Evolutionary conservation across 108 stramenopile genomes (phyloP).

Genomic region (Nannochloropsis salina): DNA sequence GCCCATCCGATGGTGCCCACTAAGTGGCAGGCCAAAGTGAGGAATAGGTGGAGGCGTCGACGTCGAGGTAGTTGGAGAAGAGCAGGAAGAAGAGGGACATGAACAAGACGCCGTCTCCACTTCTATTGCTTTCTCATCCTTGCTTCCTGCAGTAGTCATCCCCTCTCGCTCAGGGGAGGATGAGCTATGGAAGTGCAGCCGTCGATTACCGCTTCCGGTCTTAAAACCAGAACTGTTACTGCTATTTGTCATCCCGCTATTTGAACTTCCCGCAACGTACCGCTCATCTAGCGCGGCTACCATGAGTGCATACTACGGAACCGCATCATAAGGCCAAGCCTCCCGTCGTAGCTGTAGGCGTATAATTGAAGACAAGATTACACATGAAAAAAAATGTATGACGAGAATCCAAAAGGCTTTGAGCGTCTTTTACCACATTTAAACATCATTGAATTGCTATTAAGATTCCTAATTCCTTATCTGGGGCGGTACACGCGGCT

Average conservation of each 20-base stretch:
- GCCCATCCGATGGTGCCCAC: not conserved
- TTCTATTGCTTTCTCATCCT: not conserved
- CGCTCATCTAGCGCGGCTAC: constrained; percentile 13
- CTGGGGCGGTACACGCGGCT: too few species aligned
- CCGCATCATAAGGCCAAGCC: too few species aligned
- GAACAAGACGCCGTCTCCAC: not conserved
- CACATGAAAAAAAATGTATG: too few species aligned
- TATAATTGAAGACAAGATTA: too few species aligned
- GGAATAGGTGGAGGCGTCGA: not conserved
- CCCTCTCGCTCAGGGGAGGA: not conserved
- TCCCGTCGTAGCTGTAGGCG: too few species aligned
- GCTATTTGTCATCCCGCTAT: not conserved
- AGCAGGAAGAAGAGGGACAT: not conserved
- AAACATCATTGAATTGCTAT: too few species aligned
- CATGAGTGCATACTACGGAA: not conserved
- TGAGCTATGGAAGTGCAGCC: not conserved
- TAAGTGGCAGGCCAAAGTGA: not conserved
- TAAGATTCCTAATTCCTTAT: too few species aligned
- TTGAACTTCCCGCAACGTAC: not conserved
- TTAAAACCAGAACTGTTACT: not conserved
- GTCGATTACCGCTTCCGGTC: not conserved
- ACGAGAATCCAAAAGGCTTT: too few species aligned
- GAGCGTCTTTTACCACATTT: too few species aligned
- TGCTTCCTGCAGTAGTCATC: not conserved
- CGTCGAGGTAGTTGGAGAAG: not conserved